A percentile compares a stretch with the other conserved stretches of the same genome.
Evolutionary conservation across 2,329 filamentous ascomycete genomes (phyloP).

Genomic region (Talaromyces piceae): DNA sequence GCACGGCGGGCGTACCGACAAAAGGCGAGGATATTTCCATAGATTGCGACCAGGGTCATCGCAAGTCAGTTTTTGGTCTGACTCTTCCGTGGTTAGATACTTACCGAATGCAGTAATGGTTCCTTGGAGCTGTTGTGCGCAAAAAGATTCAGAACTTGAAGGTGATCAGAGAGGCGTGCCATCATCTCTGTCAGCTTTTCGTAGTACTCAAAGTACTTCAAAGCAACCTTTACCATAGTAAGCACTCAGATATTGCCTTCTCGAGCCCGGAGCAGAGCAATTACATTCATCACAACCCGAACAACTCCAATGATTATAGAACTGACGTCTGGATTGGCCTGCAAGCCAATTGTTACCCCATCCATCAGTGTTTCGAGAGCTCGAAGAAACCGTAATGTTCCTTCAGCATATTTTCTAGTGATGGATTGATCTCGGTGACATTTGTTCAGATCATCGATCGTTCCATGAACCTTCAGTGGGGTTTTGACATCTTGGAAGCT

Average conservation of each 20-base stretch:
- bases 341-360: conserved; percentile 4
- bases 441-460: conserved; percentile 2
- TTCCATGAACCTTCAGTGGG: conserved; percentile 1
- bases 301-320: conserved; percentile 9
- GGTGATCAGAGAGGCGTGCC: conserved; percentile 4
- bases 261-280: neutral
- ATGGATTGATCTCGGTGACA: conserved; percentile 1
- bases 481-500: neutral
- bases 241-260: too few species aligned
- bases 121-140: neutral
- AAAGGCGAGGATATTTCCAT: conserved; percentile 3
- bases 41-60: conserved; percentile 6
- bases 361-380: conserved; percentile 8
- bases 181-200: conserved; percentile 12
- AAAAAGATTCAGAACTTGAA: conserved; percentile 6
- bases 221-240: conserved; percentile 2
- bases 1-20: conserved; percentile 4
- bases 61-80: neutral
- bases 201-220: conserved; percentile 10
- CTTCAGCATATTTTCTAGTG: conserved; percentile 2
- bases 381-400: neutral
- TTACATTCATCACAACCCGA: conserved; percentile 9
- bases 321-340: conserved; percentile 7
- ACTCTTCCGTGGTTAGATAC: neutral
- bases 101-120: conserved; percentile 5